Evolutionary conservation across 202 grass and related monocot species (phyloP).

Genomic region (Zoysia matrella): DNA sequence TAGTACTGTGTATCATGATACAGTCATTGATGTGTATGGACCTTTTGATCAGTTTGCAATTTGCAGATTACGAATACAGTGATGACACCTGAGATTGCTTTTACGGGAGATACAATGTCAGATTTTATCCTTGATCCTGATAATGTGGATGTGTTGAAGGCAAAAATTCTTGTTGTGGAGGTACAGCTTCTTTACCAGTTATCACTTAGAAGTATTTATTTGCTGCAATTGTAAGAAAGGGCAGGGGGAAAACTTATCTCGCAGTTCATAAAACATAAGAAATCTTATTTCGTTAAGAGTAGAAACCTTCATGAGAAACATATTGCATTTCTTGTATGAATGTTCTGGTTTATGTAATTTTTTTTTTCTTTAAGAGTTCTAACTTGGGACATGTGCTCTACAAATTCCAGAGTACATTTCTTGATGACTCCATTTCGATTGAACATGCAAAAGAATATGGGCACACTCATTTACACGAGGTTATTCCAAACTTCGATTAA

Average conservation of each 20-base stretch:
- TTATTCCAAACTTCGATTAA: slow-evolving; percentile 41
- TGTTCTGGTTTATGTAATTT: slow-evolving; percentile 3
- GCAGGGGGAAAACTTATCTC: not conserved
- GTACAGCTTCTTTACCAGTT: slow-evolving; percentile 35
- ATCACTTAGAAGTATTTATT: not conserved
- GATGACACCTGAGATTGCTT: slow-evolving; percentile 84
- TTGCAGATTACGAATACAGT: slow-evolving; percentile 76
- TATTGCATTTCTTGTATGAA: not conserved
- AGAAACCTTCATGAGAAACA: not conserved
- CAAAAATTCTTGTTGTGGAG: slow-evolving; percentile 79
- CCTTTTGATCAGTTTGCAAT: not conserved
- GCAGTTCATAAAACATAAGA: not conserved
- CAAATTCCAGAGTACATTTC: slow-evolving; percentile 73
- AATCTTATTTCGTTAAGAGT: not conserved
- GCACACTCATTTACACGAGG: slow-evolving; percentile 87
- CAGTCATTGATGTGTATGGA: slow-evolving; percentile 12
- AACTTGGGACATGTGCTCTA: not conserved
- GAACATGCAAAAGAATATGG: slow-evolving; percentile 91
- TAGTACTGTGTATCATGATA: not conserved
- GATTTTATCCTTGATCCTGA: slow-evolving; percentile 93
- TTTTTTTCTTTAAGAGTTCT: not conserved
- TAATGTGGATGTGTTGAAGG: slow-evolving; percentile 68
- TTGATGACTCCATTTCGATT: slow-evolving; percentile 61
- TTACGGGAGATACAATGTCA: slow-evolving; percentile 90
- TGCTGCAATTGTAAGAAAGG: slow-evolving; percentile 1